Evolutionary conservation across 768 basidiomycete genomes (phyloP).

Genomic region (Termitomyces heimii): DNA sequence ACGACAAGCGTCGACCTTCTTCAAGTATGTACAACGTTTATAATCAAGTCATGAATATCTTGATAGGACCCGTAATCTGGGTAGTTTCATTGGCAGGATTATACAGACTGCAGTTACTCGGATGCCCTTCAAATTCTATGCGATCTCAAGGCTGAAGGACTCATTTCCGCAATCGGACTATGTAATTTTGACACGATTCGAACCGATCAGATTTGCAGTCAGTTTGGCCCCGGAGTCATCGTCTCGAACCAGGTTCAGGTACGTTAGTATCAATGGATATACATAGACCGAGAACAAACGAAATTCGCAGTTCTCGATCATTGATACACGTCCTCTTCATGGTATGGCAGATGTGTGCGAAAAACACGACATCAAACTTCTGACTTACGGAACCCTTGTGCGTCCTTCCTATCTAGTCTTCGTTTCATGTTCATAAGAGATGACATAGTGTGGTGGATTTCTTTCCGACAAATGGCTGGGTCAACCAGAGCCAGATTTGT

Average conservation of each 20-base stretch:
- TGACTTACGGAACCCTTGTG: constrained; percentile 81
- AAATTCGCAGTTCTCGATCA: constrained; percentile 64
- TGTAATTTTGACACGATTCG: constrained; percentile 77
- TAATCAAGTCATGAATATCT: not conserved
- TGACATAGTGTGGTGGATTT: constrained; percentile 73
- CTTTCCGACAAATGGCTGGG: constrained; percentile 72
- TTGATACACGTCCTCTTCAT: constrained; percentile 72
- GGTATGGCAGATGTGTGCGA: constrained; percentile 75
- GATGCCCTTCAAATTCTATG: constrained; percentile 43
- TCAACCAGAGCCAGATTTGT: constrained; percentile 63
- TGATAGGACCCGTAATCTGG: not conserved
- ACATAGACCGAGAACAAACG: not conserved
- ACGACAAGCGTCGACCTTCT: constrained; percentile 58
- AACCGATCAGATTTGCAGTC: constrained; percentile 76
- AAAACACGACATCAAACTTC: constrained; percentile 64
- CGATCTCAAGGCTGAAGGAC: constrained; percentile 52
- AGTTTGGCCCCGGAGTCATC: constrained; percentile 62
- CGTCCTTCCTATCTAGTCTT: constrained; percentile 17
- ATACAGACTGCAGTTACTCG: constrained; percentile 38
- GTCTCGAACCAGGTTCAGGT: constrained; percentile 86
- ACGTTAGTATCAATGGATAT: constrained; percentile 4
- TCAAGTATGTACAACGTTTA: constrained; percentile 41
- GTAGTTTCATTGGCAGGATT: constrained; percentile 83
- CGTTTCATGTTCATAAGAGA: constrained; percentile 3
- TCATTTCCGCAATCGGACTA: constrained; percentile 63